Evolutionary conservation across 768 basidiomycete genomes (phyloP).

Genomic region (Russula sp.): DNA sequence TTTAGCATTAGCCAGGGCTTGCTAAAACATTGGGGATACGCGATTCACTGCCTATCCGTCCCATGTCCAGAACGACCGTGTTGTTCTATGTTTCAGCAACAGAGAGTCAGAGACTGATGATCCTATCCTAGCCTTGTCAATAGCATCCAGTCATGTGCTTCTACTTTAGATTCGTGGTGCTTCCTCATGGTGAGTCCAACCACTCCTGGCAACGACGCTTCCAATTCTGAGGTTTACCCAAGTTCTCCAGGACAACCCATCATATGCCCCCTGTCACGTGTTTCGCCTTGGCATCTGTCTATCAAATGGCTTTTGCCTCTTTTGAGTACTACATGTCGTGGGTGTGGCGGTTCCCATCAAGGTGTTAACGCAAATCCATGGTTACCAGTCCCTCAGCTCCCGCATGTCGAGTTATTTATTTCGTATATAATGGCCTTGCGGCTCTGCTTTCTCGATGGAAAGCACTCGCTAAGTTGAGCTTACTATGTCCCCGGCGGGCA

Average conservation of each 20-base stretch:
- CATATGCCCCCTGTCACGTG: neutral
- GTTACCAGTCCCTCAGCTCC: neutral
- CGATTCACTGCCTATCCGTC: no score
- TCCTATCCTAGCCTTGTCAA: no score
- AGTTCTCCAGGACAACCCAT: conserved; percentile 7
- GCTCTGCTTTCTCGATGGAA: neutral
- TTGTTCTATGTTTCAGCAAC: no score
- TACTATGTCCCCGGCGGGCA: conserved; percentile 3
- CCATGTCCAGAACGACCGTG: no score
- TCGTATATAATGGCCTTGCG: neutral
- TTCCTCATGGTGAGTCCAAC: neutral
- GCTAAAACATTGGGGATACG: no score
- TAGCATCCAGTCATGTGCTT: no score
- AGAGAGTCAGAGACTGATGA: no score
- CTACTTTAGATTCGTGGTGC: neutral
- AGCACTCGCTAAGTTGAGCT: neutral
- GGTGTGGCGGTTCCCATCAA: neutral
- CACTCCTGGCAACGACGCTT: neutral
- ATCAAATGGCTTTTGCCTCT: neutral
- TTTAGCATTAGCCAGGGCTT: no score
- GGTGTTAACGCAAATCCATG: neutral
- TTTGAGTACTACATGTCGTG: neutral
- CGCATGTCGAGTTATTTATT: neutral
- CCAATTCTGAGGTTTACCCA: neutral
- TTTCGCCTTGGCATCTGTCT: neutral